Percentiles rank a stretch among this genome's conserved stretches.
phyloP scores from a whole-genome alignment of 768 basidiomycete genomes.

The Austroboletus festivus region DNA sequence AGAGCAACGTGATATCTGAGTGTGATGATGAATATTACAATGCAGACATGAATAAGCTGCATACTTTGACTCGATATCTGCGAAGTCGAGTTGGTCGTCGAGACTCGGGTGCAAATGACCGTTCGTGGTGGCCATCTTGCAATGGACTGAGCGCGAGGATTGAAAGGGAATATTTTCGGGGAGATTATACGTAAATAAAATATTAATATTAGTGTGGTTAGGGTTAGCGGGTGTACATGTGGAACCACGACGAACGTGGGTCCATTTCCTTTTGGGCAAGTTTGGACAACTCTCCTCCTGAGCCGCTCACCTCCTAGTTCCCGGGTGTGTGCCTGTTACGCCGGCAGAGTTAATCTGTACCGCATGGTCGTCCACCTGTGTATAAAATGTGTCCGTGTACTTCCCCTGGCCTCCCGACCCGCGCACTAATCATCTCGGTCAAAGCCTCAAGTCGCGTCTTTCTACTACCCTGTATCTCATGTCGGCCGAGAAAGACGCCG shows the following conservation, averaged over 20 bases:
- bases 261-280: not conserved
- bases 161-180: too few relatives aligned
- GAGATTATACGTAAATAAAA: too few relatives aligned
- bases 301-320: not conserved
- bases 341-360: conserved; percentile 6
- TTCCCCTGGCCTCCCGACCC: not conserved
- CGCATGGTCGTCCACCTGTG: not conserved
- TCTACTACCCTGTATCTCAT: conserved; percentile 13
- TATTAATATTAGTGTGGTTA: too few relatives aligned
- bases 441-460: not conserved
- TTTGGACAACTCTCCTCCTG: conserved; percentile 10
- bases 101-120: conserved; percentile 30
- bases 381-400: conserved; percentile 20
- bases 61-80: conserved; percentile 86
- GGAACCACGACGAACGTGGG: too few relatives aligned
- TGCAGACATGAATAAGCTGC: conserved; percentile 15
- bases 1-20: conserved; percentile 82
- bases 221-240: not conserved
- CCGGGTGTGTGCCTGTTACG: conserved; percentile 6
- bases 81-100: conserved; percentile 77
- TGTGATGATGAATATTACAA: conserved; percentile 6
- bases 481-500: conserved; percentile 19
- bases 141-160: too few relatives aligned
- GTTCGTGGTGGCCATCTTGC: conserved; percentile 47
- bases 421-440: not conserved